These are phyloP conservation scores for Eleusine indica DNA, from an alignment of 176 grass and related monocot species.

Conservation along the genomic window DNA sequence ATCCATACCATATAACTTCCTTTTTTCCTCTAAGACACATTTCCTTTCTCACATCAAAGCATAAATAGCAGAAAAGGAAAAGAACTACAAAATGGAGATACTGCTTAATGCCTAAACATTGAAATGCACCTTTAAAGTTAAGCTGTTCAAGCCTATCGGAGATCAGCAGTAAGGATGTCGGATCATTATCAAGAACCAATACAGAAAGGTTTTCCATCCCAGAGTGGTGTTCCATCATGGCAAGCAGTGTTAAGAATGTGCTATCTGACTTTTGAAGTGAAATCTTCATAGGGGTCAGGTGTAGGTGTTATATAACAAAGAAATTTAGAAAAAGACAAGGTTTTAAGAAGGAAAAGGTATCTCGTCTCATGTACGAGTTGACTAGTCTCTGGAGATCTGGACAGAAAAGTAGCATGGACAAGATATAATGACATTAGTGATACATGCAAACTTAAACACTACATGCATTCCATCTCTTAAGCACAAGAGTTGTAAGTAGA, in stretches of 20 bases:
- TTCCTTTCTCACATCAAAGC: neutral
- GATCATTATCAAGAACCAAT: conserved; percentile 38
- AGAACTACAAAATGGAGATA: conserved; percentile 5
- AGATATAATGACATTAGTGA: conserved; percentile 13
- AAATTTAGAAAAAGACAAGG: conserved; percentile 35
- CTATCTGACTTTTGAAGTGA: conserved; percentile 1
- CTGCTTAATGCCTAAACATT: conserved; percentile 1
- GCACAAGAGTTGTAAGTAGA: neutral
- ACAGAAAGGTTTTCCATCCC: conserved; percentile 18
- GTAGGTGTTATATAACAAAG: conserved; percentile 15
- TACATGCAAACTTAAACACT: neutral
- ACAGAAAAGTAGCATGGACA: neutral
- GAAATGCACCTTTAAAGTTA: conserved; percentile 27
- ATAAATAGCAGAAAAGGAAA: neutral
- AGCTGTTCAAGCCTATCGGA: neutral
- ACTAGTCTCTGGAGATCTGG: neutral
- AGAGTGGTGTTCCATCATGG: conserved; percentile 3
- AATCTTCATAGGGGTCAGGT: neutral
- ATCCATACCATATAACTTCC: neutral
- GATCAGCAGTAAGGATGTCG: neutral
- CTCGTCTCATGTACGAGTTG: conserved; percentile 4
- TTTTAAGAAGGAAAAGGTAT: neutral
- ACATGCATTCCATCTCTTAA: conserved; percentile 9
- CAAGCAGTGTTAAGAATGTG: neutral
- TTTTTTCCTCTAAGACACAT: conserved; percentile 18